Base-by-base conservation (phyloP, 2,329 filamentous ascomycete genomes). In the Aspergillus floridensis region DNA sequence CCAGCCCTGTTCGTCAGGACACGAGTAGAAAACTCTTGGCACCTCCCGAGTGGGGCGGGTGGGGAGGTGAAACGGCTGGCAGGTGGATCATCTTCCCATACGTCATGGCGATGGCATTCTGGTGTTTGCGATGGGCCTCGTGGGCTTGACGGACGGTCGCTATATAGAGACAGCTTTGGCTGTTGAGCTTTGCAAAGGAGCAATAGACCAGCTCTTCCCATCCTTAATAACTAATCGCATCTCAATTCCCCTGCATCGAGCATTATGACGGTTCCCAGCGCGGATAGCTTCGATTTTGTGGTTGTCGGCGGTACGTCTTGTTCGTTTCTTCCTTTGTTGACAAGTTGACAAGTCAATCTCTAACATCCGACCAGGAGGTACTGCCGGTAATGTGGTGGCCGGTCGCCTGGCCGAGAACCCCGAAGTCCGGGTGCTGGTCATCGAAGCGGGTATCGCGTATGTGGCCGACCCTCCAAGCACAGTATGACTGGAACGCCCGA, bases 391-490 rank as follows among this genome's bases (percentile, higher is more conserved):
- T 19, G 51, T 53, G 14, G 35, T 53, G 31, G 51, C 51, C 22
- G 51, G 51, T 26, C 51, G 51, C 10, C 51, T 53, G 51, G 51
- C 51, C 31, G 51, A 53, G 51, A 53, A 53, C 14, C 35, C 32
- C 22, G 22, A 53, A 2, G 51, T 53, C 10, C 26, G 10, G 4
- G 32, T 53, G 2, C 22, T 53, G 22, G 51, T 44, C 14, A 53
- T 53, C 19, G 51, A 53, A 44, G 51, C 51, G 29, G 51, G 51
- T 41, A 41, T 53, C 26, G 41, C 32, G 51, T 53, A 29, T 16
- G 21, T 53, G 14, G n/a, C 11, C n/a, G 7, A 5, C 19, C 24
- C 21, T 12, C 16, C 38, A 12, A 16, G 7, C 16, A 16, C 32
- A 35, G 32, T 16, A 44, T 6, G 38, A 44, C 16, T 8, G 7